Conservation (phyloP, 2,329 filamentous ascomycete species). For the Fusarium compactum region DNA sequence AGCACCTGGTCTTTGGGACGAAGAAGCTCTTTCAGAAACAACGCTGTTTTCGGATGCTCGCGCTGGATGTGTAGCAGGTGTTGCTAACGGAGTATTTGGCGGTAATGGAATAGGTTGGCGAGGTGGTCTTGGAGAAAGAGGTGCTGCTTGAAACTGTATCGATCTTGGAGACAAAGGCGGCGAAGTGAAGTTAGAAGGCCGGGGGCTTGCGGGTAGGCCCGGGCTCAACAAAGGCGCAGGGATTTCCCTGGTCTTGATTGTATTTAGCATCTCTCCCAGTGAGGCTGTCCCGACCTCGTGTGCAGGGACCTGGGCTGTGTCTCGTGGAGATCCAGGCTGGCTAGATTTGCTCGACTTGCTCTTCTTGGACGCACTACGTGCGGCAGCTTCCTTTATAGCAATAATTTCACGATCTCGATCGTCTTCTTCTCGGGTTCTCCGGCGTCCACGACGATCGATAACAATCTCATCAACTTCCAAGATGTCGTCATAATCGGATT, state of each 20-base stretch:
- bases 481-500: slow-evolving; percentile 86
- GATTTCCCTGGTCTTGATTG: slow-evolving; percentile 51
- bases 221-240: slow-evolving; percentile 66
- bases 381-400: slow-evolving; percentile 75
- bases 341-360: slow-evolving; percentile 67
- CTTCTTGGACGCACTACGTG: slow-evolving; percentile 80
- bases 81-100: slow-evolving; percentile 74
- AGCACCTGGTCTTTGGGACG: slow-evolving; percentile 15
- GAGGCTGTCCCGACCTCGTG: slow-evolving; percentile 61
- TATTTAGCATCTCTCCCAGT: slow-evolving; percentile 64
- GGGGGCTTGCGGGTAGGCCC: slow-evolving; percentile 70
- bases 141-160: slow-evolving; percentile 60
- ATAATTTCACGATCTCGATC: slow-evolving; percentile 80
- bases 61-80: slow-evolving; percentile 52
- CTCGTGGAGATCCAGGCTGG: slow-evolving; percentile 46
- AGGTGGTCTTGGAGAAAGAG: slow-evolving; percentile 78
- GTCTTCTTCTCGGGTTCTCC: slow-evolving; percentile 89
- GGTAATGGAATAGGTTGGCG: slow-evolving; percentile 80
- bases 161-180: slow-evolving; percentile 76
- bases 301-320: slow-evolving; percentile 50
- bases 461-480: slow-evolving; percentile 75
- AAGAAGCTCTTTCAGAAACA: slow-evolving; percentile 27
- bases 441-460: slow-evolving; percentile 74
- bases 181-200: slow-evolving; percentile 69
- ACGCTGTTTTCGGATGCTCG: slow-evolving; percentile 54